Evolutionary conservation across 306 rosid species (phyloP), one percentile per base, ranked within the genome.

Genomic region (Hippophae rhamnoides): DNA sequence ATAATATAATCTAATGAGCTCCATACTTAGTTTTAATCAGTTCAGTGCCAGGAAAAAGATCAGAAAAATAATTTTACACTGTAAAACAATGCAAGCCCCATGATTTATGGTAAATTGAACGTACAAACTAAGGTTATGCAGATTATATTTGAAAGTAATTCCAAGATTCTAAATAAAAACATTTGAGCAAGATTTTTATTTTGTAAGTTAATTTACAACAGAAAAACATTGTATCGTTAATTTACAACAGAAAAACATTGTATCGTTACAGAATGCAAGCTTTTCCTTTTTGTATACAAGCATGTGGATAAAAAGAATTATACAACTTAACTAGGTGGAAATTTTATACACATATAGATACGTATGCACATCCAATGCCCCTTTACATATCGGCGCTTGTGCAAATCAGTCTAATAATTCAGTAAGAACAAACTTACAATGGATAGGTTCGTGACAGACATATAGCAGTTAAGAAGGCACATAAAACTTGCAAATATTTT

Each of bases 1-100:
- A 31, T 4, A 31, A 31, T 31, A 76, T 60, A 31, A 43, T 64
- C 62, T 65, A 13, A 41, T 49, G 57, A 56, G 64, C 57, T 58
- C 48, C 42, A 26, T 45, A 43, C n/a, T 27, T 56, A 31, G 31
- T 14, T 42, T 48, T 42, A 65, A 14, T 11, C 5, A 9, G 38
- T 31, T 31, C 38, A 31, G 38, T 4, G 5, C 3, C 2, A 31
- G 38, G 3, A 31, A 31, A 31, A 31, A 31, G 38, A 31, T 31
- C 47, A 54, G 18, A 60, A 65, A 49, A 7, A 14, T 56, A n/a
- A 14, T 47, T 26, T 54, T 6, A 50, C 38, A 38, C 26, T 49
- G 27, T 47, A 42, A 23, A 68, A 49, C 59, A 54, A 31, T 1
- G 50, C 65, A 48, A 46, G 12, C 38, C 26, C 46, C 47, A 51